These are phyloP conservation scores for Dioscorea cayenensis DNA, from an alignment of 116 monocot species.

Conservation along the genomic window DNA sequence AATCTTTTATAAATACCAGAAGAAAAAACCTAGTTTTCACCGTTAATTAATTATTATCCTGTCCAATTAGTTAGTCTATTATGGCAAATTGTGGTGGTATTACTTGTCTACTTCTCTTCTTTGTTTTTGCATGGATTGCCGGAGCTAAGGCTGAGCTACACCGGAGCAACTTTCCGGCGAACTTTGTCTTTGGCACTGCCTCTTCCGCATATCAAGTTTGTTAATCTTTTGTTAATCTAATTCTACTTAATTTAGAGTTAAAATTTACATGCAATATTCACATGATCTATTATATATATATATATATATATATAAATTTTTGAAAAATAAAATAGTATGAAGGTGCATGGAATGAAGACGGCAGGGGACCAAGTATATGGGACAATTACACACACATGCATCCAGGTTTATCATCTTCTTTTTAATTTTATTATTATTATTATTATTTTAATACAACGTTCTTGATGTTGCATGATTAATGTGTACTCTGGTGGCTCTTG, in stretches of 20 bases:
- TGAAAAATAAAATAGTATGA: not conserved
- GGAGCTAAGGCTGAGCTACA: not conserved
- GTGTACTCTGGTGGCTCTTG: too few species aligned
- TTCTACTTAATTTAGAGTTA: not conserved
- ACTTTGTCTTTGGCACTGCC: slow-evolving; percentile 38
- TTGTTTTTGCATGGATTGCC: not conserved
- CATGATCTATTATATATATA: not conserved
- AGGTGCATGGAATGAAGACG: not conserved
- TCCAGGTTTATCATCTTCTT: slow-evolving; percentile 23
- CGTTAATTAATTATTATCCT: not conserved
- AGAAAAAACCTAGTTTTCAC: too few species aligned
- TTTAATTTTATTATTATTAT: not conserved
- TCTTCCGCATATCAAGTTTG: slow-evolving; percentile 42
- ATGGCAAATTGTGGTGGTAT: not conserved
- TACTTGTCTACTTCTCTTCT: not conserved
- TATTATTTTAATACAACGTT: not conserved
- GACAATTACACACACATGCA: slow-evolving; percentile 3
- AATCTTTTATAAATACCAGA: too few species aligned
- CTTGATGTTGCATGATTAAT: not conserved
- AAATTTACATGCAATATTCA: not conserved
- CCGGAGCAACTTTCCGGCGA: slow-evolving; percentile 30
- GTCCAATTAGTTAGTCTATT: not conserved
- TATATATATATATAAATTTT: not conserved
- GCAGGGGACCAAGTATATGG: slow-evolving; percentile 1
- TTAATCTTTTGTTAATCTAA: not conserved